Evolutionary conservation across 2,329 filamentous ascomycete species (phyloP), one percentile per base, ranked within the genome.

Genomic region (Monosporascus ibericus): DNA sequence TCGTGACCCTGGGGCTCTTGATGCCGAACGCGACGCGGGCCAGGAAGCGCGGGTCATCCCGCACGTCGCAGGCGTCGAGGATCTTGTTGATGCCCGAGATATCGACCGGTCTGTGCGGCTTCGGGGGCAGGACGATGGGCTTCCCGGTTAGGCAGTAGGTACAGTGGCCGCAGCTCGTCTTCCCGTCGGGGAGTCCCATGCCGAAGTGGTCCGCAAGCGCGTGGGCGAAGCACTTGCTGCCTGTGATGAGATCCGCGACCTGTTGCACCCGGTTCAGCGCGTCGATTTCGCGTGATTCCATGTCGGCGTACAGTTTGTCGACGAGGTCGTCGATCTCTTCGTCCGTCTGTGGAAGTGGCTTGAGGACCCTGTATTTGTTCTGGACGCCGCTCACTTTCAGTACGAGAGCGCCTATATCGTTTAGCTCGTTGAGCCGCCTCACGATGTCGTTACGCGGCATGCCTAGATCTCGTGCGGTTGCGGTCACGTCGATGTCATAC

Each of bases 21-120:
- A 86, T 85, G 0, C 83, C 83, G 61, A 85, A 86, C 0, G 81
- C 82, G 4, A 86, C 67, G 20, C 78, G 72, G 0, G 83, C 80
- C 27, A 86, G 67, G 56, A 84, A 79, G 14, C 82, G 66, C 2
- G 82, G 72, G 60, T 86, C 82, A 47, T 86, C 78, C 2, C 79
- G 70, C 1, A 76, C 72, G 1, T 66, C 58, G 14, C 77, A 75
- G 0, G 64, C 69, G 0, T 63, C 55, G 1, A 85, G 65, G 0
- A 85, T 66, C 1, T 60, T 63, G 6, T 64, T 52, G 47, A 84
- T 76, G 0, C 68, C 68, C 0, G 53, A 53, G 0, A 58, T 51
- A 51, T 81, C 67, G 3, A 79, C 68, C 0, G 61, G 56, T 17
- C 71, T 68, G 0, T 65, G 66, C 8, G 70, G 67, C 27, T 69